Evolutionary conservation across 2,329 filamentous ascomycete species (phyloP), one percentile per base, ranked within the genome.

Genomic region (Colletotrichum godetiae): DNA sequence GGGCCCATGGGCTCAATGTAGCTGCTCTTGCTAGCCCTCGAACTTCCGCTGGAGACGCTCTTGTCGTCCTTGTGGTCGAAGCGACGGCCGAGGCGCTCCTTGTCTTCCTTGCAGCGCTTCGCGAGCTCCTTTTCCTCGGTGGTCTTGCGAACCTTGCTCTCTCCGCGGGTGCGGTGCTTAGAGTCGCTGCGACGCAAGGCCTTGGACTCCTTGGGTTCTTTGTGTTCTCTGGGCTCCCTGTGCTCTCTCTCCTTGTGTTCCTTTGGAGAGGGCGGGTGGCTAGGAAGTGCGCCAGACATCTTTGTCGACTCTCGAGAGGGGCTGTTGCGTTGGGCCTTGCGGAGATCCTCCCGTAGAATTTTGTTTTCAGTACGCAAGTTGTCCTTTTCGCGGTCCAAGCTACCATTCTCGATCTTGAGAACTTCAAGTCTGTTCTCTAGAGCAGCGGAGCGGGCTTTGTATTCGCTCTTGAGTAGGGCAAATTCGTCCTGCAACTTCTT

Each of bases 31-130:
- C 76, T 76, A 5, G 69, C 60, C 74, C 55, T 58, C 13, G 69
- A 67, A 69, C 75, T 64, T 35, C 55, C 52, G 62, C 12, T 63
- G 29, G 76, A 67, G 77, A 70, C 37, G 24, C 81, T 81, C 57
- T 78, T 78, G 66, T 83, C 80, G 57, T 72, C 62, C 65, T 76
- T 76, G 52, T 52, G 63, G 37, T 83, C 83, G 73, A 84, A 84
- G 33, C 83, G 81, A 67, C 78, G 78, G 35, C 80, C 80, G 65
- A 84, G 79, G 19, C 83, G 82, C 59, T 82, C 81, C 75, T 82
- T 82, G 64, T 81, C 80, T 35, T 77, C 79, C 68, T 79, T 78
- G 69, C 78, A 76, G n/a, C 62, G 71, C 59, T 60, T 68, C 42
- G 79, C 78, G 19, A 67, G 73, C 57, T 65, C 64, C 27, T 75